These are phyloP conservation scores for Citrus australasica DNA, from an alignment of 345 rosid genomes.

Conservation along the genomic window DNA sequence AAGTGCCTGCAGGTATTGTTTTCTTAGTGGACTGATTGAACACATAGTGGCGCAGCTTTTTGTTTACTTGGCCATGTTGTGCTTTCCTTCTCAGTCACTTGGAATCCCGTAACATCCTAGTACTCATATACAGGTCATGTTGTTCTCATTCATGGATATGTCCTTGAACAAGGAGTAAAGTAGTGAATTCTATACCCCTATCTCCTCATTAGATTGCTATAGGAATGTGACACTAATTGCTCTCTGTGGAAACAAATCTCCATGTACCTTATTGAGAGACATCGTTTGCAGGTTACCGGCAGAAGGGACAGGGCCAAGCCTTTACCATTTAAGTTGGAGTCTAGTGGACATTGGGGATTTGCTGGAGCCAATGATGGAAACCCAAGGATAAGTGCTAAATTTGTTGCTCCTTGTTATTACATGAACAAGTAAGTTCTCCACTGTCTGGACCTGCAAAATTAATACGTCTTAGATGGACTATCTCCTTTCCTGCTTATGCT, in stretches of 20 bases:
- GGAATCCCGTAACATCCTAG: not conserved
- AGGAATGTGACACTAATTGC: not conserved
- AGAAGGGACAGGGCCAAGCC: conserved; percentile 99
- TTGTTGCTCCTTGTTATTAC: conserved; percentile 88
- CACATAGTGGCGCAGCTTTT: not conserved
- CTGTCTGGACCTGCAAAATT: not conserved
- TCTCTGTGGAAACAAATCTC: not conserved
- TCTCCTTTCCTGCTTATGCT: not conserved
- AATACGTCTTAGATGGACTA: not conserved
- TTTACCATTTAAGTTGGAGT: conserved; percentile 76
- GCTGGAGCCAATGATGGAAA: conserved; percentile 81
- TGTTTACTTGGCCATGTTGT: not conserved
- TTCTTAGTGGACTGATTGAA: not conserved
- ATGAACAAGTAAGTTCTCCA: conserved; percentile 60
- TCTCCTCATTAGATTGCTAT: not conserved
- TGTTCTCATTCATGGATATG: not conserved
- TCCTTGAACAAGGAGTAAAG: not conserved
- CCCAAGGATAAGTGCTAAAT: conserved; percentile 77
- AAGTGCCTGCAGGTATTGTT: not conserved
- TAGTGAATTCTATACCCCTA: not conserved
- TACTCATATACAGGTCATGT: not conserved
- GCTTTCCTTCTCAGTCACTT: not conserved
- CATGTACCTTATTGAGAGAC: not conserved
- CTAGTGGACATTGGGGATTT: conserved; percentile 89
- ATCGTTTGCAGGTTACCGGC: conserved; percentile 73